These are phyloP conservation scores for Globisporangium iwayamae DNA, from an alignment of 352 stramenopile species.

Conservation along the genomic window DNA sequence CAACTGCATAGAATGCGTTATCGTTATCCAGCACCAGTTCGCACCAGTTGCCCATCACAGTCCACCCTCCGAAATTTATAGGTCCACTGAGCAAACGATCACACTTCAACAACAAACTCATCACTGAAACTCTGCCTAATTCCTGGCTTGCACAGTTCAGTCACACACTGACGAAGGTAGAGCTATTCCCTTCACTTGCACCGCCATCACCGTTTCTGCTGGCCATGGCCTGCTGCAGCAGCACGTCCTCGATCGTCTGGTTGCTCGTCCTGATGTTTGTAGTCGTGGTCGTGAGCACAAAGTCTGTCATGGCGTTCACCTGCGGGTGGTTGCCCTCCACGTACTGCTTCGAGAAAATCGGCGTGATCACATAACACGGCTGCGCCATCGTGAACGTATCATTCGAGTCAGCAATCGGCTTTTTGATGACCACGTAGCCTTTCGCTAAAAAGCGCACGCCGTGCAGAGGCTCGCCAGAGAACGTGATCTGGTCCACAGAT, in stretches of 20 bases:
- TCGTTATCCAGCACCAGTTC: too few relatives aligned
- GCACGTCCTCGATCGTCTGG: conserved; percentile 23
- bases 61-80: too few relatives aligned
- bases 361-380: conserved; percentile 22
- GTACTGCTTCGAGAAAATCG: conserved; percentile 15
- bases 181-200: background rate
- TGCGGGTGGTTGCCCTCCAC: conserved; percentile 9
- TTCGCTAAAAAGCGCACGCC: conserved; percentile 38
- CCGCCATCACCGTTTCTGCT: background rate
- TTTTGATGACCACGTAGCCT: conserved; percentile 39
- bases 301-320: conserved; percentile 20
- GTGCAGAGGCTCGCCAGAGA: conserved; percentile 33
- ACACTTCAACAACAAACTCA: too few relatives aligned
- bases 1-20: too few relatives aligned
- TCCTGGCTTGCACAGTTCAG: background rate
- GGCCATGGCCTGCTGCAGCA: conserved; percentile 15
- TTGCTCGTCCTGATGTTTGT: conserved; percentile 20
- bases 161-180: background rate
- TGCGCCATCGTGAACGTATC: conserved; percentile 15
- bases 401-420: background rate
- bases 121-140: too few relatives aligned
- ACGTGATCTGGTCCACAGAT: conserved; percentile 37
- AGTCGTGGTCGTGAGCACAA: conserved; percentile 20
- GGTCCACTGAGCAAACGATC: too few relatives aligned
- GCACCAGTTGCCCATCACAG: too few relatives aligned